Evolutionary conservation across 805 yeast species (phyloP).

Genomic region (Sugiyamaella marilandica): DNA sequence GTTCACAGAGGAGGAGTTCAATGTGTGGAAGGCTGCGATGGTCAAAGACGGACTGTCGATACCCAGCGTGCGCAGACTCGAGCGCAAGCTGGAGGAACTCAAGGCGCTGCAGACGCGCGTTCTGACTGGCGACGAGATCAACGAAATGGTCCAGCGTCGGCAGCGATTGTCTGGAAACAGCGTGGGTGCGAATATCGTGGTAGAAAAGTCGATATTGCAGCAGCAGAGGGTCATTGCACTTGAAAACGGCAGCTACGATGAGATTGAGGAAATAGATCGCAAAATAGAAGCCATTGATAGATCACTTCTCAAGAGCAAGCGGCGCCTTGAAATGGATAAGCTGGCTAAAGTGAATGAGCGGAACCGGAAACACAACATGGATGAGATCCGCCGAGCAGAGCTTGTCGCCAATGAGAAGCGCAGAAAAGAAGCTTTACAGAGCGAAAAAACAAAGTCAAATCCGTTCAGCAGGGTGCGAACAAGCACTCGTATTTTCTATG

Average conservation of each 20-base stretch:
- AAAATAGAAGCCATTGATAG: slow-evolving; percentile 30
- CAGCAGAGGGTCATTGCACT: slow-evolving; percentile 73
- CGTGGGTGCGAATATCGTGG: slow-evolving; percentile 70
- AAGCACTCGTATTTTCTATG: slow-evolving; percentile 74
- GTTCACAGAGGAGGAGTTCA: slow-evolving; percentile 67
- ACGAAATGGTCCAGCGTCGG: slow-evolving; percentile 71
- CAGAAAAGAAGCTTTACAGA: slow-evolving; percentile 33
- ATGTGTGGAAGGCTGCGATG: slow-evolving; percentile 58
- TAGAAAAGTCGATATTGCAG: slow-evolving; percentile 63
- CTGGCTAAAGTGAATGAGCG: slow-evolving; percentile 76
- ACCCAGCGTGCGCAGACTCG: slow-evolving; percentile 62
- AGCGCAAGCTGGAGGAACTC: slow-evolving; percentile 59
- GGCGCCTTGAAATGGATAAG: slow-evolving; percentile 31
- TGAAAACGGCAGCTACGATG: slow-evolving; percentile 36
- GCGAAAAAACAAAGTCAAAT: slow-evolving; percentile 45
- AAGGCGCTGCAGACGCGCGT: slow-evolving; percentile 58
- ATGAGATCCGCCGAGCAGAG: slow-evolving; percentile 76
- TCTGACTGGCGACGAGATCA: slow-evolving; percentile 65
- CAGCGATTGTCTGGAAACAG: slow-evolving; percentile 53
- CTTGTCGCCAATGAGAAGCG: slow-evolving; percentile 54
- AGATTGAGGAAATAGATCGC: slow-evolving; percentile 32
- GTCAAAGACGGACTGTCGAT: slow-evolving; percentile 50
- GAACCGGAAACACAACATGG: slow-evolving; percentile 76
- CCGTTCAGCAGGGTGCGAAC: slow-evolving; percentile 91
- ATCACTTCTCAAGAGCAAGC: slow-evolving; percentile 7